phyloP scores from a whole-genome alignment of 768 basidiomycete genomes.

The Mrakia blollopis region DNA sequence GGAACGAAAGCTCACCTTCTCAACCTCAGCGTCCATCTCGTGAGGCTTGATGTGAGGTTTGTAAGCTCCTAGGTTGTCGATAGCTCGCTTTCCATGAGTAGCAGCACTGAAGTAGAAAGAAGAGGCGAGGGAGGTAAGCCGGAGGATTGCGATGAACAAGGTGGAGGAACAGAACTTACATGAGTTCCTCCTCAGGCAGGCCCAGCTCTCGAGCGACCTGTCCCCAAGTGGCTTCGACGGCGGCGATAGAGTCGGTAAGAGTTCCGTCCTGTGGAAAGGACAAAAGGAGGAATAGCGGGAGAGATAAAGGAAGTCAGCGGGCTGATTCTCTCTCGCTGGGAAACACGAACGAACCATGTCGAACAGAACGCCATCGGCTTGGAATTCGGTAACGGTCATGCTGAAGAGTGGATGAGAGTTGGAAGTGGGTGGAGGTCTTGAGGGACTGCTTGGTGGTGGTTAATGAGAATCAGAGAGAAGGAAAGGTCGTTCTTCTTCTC shows the following conservation, averaged over 20 bases:
- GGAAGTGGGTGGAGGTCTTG: too few species aligned
- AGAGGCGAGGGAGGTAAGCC: conserved; percentile 48
- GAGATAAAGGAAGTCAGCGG: too few species aligned
- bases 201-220: conserved; percentile 66
- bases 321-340: not conserved
- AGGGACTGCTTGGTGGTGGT: too few species aligned
- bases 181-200: conserved; percentile 49
- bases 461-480: too few species aligned
- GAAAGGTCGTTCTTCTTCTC: too few species aligned
- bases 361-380: conserved; percentile 39
- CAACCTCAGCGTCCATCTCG: conserved; percentile 58
- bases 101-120: conserved; percentile 51
- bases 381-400: conserved; percentile 31
- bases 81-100: conserved; percentile 72
- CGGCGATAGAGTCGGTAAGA: conserved; percentile 66
- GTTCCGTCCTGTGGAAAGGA: conserved; percentile 46
- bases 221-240: conserved; percentile 71
- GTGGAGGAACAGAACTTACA: conserved; percentile 44
- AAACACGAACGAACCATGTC: conserved; percentile 36
- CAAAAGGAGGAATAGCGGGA: not conserved
- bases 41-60: conserved; percentile 55
- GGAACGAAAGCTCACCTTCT: conserved; percentile 33
- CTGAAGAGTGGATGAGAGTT: too few species aligned
- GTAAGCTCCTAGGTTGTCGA: conserved; percentile 65
- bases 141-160: too few species aligned